Base-by-base conservation (phyloP, 495 filamentous ascomycete genomes). In the Chaetomium fimeti region DNA sequence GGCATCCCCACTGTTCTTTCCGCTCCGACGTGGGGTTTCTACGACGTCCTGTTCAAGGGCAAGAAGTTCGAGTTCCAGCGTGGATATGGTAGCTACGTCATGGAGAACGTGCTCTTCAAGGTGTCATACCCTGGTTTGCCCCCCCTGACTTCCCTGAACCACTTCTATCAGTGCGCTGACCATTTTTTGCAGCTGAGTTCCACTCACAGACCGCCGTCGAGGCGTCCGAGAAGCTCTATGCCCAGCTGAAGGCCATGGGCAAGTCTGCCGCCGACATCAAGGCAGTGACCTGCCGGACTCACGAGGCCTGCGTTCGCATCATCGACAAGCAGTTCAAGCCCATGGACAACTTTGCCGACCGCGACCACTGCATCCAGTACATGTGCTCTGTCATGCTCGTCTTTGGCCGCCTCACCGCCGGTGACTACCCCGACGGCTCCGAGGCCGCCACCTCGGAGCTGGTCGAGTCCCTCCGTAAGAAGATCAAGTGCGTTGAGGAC, bases 321-420 rank as follows among this genome's bases (percentile, higher is more conserved):
- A 98, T 98, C 73, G 94, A 98, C 85, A 98, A 98, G 85, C 95
- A 98, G 79, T 94, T 96, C 84, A 98, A 97, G 83, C 88, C 92
- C 64, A 93, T 98, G 90, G 92, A 97, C 82, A 98, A 98, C 84
- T 98, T 97, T 73, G 94, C 94, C 66, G 94, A 98, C 78, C 92
- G 94, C 66, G 94, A 98, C 78, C 94, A 98, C 83, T 98, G 94
- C 81, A 93, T 98, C 68, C 94, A 97, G 80, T 98, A 98, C 84
- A 98, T 98, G 94, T 90, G 91, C 75, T 83, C 94, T 57, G 92
- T 91, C 64, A 97, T 97, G 89, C 86, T 98, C 64, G 89, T 89
- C 57, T 97, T 90, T 76, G 90, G 94, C 74, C 93, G 94, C 59
- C 87, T 98, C 51, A 89, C 91, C 56, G 92, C 94, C 25, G 86